These are phyloP conservation scores for Hymenotorrendiella dingleyae DNA, from an alignment of 2,329 filamentous ascomycete species.

Conservation along the genomic window DNA sequence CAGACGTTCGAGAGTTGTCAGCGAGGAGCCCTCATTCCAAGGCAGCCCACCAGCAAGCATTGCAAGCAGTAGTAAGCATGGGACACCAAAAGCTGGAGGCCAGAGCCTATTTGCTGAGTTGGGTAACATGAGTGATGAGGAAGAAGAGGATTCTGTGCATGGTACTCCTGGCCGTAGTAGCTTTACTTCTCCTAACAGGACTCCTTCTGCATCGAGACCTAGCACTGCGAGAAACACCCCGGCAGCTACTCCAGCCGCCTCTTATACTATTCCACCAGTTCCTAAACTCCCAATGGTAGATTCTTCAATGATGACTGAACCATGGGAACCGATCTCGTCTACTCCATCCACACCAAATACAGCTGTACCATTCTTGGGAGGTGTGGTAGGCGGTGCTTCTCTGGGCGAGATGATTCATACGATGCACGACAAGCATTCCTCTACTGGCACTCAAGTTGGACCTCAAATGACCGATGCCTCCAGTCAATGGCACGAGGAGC, in stretches of 20 bases:
- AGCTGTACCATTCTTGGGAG: constrained; percentile 14
- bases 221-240: constrained; percentile 22
- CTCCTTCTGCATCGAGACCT: constrained; percentile 31
- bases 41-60: constrained; percentile 56
- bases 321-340: constrained; percentile 36
- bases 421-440: constrained; percentile 27
- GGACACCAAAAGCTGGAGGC: constrained; percentile 45
- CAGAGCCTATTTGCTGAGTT: constrained; percentile 92
- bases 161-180: constrained; percentile 48
- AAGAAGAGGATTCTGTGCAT: constrained; percentile 46
- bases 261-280: constrained; percentile 43
- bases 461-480: constrained; percentile 25
- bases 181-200: constrained; percentile 37
- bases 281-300: constrained; percentile 52
- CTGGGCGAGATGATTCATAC: constrained; percentile 9
- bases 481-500: constrained; percentile 28
- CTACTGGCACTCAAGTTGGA: constrained; percentile 4
- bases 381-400: constrained; percentile 15
- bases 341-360: constrained; percentile 19
- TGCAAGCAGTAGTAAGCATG: constrained; percentile 41
- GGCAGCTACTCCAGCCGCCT: constrained; percentile 35
- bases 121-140: constrained; percentile 73
- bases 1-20: constrained; percentile 54
- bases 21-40: constrained; percentile 51
- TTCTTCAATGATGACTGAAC: constrained; percentile 55